phyloP scores from a whole-genome alignment of 305 asterid genomes.

The Salvia sclarea region DNA sequence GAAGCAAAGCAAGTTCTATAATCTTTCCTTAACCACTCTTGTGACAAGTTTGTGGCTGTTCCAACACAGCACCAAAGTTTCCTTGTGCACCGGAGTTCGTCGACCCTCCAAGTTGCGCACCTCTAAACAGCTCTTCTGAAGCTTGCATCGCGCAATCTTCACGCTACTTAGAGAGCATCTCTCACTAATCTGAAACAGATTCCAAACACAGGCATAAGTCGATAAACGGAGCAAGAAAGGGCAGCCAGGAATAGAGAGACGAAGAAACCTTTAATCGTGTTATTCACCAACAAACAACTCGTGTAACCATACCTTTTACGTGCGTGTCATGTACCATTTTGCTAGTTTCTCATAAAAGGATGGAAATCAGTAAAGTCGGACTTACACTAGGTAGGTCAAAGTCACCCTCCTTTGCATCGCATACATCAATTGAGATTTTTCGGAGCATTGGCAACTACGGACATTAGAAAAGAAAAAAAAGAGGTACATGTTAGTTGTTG shows the following conservation, averaged over 20 bases:
- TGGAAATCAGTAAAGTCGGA: slow-evolving; percentile 18
- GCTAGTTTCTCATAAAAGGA: neutral
- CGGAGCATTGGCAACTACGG: slow-evolving; percentile 90
- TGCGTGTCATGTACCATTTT: neutral
- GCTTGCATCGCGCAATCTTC: slow-evolving; percentile 76
- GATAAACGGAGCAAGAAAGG: too few species aligned
- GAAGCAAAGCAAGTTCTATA: slow-evolving; percentile 33
- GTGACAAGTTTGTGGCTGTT: slow-evolving; percentile 54
- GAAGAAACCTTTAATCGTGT: neutral
- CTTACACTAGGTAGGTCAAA: slow-evolving; percentile 77
- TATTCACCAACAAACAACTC: neutral
- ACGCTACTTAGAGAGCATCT: slow-evolving; percentile 61
- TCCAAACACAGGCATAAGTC: neutral
- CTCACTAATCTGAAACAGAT: slow-evolving; percentile 50
- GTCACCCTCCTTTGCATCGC: slow-evolving; percentile 76
- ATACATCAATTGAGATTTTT: slow-evolving; percentile 73
- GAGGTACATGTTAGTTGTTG: neutral
- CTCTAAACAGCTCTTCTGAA: slow-evolving; percentile 41
- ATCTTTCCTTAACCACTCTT: slow-evolving; percentile 75
- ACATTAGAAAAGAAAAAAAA: slow-evolving; percentile 24
- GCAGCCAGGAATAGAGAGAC: neutral
- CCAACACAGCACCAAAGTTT: slow-evolving; percentile 67
- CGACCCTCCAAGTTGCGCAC: slow-evolving; percentile 36
- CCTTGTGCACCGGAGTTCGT: slow-evolving; percentile 65
- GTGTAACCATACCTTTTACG: neutral